A percentile compares a stretch with the other conserved stretches of the same genome.
Conservation (phyloP, 2,329 filamentous ascomycete genomes). For the Beauveria varroae region DNA sequence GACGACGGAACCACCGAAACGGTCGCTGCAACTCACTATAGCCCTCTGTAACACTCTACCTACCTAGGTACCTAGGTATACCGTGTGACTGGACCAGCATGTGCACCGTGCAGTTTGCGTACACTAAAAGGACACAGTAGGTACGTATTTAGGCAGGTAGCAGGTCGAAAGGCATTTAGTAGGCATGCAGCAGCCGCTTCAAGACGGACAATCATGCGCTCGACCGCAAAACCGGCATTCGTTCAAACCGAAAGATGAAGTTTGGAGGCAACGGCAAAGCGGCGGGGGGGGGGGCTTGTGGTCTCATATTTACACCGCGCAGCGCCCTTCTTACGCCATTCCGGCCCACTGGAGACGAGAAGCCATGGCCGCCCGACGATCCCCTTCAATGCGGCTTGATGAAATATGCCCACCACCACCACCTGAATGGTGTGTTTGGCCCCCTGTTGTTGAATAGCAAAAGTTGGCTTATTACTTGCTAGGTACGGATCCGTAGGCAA, state of each 20-base stretch:
- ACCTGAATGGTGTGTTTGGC: neutral
- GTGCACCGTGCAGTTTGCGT: neutral
- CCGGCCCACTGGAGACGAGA: neutral
- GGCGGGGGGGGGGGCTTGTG: neutral
- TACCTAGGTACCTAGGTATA: too few species aligned
- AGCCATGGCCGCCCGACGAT: neutral
- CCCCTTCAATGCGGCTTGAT: neutral
- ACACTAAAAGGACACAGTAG: too few species aligned
- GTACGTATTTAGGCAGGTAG: too few species aligned
- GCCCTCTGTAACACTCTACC: neutral
- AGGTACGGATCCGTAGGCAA: too few species aligned
- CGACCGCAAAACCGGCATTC: neutral
- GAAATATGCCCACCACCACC: neutral
- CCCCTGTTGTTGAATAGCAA: neutral
- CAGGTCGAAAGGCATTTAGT: neutral
- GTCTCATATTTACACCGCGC: neutral
- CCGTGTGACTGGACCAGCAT: too few species aligned
- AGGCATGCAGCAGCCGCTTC: neutral
- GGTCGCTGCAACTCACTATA: neutral
- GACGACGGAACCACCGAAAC: neutral
- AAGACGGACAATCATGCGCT: neutral
- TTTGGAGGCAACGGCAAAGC: neutral
- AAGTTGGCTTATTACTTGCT: neutral
- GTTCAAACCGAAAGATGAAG: neutral
- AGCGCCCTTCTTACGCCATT: slow-evolving; percentile 1